A percentile compares a stretch with the other conserved stretches of the same genome.
Evolutionary conservation across 1,284 basidiomycete genomes (phyloP).

Genomic region (Puccinia sorghi): DNA sequence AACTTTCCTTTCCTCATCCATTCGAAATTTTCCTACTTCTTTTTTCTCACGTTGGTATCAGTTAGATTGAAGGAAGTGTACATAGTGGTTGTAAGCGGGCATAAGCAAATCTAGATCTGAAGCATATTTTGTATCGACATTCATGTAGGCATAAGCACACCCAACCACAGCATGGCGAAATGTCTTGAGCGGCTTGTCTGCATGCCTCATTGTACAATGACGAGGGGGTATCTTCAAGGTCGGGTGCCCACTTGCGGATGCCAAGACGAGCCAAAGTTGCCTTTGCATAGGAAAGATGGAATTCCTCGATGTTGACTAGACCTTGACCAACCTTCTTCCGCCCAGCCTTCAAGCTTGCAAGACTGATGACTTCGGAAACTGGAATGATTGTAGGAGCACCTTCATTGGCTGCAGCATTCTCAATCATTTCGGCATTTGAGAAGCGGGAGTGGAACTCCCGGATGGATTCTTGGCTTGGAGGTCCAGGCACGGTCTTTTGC

Average conservation of each 20-base stretch:
- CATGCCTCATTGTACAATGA: constrained; percentile 12
- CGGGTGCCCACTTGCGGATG: neutral
- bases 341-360: neutral
- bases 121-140: constrained; percentile 1
- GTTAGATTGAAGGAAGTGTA: constrained; percentile 6
- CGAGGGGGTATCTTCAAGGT: neutral
- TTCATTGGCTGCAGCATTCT: neutral
- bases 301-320: neutral
- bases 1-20: constrained; percentile 24
- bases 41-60: constrained; percentile 9
- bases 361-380: neutral
- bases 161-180: no score
- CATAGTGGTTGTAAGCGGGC: constrained; percentile 29
- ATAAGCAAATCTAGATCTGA: neutral
- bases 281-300: neutral
- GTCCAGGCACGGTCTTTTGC: neutral
- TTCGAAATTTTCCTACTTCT: neutral
- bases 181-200: neutral
- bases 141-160: constrained; percentile 21
- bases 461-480: neutral
- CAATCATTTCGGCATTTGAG: neutral
- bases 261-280: constrained; percentile 13
- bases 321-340: constrained; percentile 6
- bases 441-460: constrained; percentile 5
- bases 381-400: neutral